Percentiles rank a stretch among this genome's conserved stretches.
phyloP scores from a whole-genome alignment of 768 basidiomycete genomes.

The Suillus spraguei region DNA sequence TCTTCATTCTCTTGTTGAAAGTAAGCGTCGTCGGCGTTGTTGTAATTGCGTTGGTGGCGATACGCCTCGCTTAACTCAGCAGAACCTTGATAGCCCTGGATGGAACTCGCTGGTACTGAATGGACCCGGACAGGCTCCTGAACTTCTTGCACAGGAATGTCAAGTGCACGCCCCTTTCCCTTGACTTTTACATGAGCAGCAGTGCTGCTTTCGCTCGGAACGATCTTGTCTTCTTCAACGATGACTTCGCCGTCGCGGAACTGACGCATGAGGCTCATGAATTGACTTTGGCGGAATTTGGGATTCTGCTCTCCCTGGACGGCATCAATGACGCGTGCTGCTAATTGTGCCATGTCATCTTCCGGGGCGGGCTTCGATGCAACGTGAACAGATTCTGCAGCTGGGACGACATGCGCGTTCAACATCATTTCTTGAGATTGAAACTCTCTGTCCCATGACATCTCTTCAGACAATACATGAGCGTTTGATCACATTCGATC shows the following conservation, averaged over 20 bases:
- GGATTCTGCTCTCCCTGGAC: slow-evolving; percentile 75
- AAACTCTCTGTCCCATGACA: slow-evolving; percentile 67
- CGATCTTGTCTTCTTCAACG: slow-evolving; percentile 79
- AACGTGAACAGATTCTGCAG: slow-evolving; percentile 7
- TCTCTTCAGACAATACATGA: slow-evolving; percentile 17
- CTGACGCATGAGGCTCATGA: slow-evolving; percentile 85
- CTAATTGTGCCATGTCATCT: slow-evolving; percentile 81
- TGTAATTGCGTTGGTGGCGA: slow-evolving; percentile 19
- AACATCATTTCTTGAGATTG: slow-evolving; percentile 53
- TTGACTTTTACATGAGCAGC: slow-evolving; percentile 48
- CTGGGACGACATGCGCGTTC: slow-evolving; percentile 22
- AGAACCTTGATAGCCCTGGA: slow-evolving; percentile 23
- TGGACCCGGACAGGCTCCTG: slow-evolving; percentile 11
- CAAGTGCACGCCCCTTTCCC: slow-evolving; percentile 64
- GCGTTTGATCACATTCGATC: background rate
- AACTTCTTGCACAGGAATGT: slow-evolving; percentile 11
- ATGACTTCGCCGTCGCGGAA: slow-evolving; percentile 77
- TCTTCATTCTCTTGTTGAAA: slow-evolving; percentile 72
- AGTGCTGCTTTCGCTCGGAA: slow-evolving; percentile 45
- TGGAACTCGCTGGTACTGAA: slow-evolving; percentile 11
- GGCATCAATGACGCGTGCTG: slow-evolving; percentile 76
- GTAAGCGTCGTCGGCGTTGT: slow-evolving; percentile 63
- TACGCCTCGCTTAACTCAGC: slow-evolving; percentile 21
- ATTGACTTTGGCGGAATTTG: slow-evolving; percentile 85
- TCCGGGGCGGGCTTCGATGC: slow-evolving; percentile 17